A percentile compares a stretch with the other conserved stretches of the same genome.
These are phyloP conservation scores for Diaporthe vaccinii DNA, from an alignment of 2,329 filamentous ascomycete genomes.

Conservation along the genomic window DNA sequence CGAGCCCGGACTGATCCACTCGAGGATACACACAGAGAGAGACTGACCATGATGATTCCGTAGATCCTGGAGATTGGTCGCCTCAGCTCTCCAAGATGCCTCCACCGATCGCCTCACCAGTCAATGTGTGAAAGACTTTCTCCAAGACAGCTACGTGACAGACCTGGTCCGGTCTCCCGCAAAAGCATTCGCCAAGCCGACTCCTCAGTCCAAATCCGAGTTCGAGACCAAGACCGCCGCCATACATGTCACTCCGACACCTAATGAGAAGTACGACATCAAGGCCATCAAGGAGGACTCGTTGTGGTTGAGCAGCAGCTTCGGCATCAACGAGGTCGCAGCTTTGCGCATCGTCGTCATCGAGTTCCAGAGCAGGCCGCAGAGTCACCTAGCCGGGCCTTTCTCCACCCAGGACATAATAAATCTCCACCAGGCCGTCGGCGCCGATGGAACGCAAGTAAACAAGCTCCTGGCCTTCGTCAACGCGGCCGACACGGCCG, in stretches of 20 bases:
- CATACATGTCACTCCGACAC: slow-evolving; percentile 82
- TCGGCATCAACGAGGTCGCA: slow-evolving; percentile 82
- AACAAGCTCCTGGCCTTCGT: slow-evolving; percentile 69
- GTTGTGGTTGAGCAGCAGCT: slow-evolving; percentile 85
- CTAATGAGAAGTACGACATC: slow-evolving; percentile 78
- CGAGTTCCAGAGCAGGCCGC: slow-evolving; percentile 86
- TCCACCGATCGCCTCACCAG: slow-evolving; percentile 68
- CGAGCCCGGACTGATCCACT: neutral
- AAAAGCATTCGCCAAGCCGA: slow-evolving; percentile 75
- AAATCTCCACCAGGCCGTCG: slow-evolving; percentile 81
- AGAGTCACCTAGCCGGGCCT: slow-evolving; percentile 77
- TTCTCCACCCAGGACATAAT: slow-evolving; percentile 84
- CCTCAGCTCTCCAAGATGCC: slow-evolving; percentile 68
- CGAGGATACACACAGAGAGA: neutral
- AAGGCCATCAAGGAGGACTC: slow-evolving; percentile 87
- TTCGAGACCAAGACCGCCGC: slow-evolving; percentile 90
- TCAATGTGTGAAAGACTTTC: slow-evolving; percentile 73
- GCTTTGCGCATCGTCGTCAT: slow-evolving; percentile 84
- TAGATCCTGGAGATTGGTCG: slow-evolving; percentile 74
- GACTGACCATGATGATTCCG: slow-evolving; percentile 36
- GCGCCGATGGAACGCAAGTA: slow-evolving; percentile 71
- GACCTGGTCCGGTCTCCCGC: slow-evolving; percentile 77
- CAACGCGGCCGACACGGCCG: slow-evolving; percentile 59
- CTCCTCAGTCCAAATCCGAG: slow-evolving; percentile 73
- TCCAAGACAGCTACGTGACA: slow-evolving; percentile 77